Evolutionary conservation across 306 rosid genomes (phyloP), one percentile per base, ranked within the genome.

Genomic region (Pterocarpus santalinus): DNA sequence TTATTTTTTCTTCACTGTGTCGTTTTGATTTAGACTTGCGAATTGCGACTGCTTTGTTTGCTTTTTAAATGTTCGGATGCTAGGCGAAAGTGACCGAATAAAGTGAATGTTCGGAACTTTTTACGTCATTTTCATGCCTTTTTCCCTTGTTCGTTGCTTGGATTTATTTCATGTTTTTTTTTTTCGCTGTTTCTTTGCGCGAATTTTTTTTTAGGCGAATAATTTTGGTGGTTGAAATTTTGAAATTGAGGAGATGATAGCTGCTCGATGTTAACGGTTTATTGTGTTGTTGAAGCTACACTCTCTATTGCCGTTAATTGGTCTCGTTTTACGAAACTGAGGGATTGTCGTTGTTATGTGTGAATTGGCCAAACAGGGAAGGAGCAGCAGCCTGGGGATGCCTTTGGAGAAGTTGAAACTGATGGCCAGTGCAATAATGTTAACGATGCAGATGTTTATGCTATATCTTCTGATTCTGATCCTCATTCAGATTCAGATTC

Each of bases 311-410:
- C 16, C 9, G 46, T 36, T 38, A 65, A 38, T 7, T 10, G 67
- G 49, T 6, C n/a, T n/a, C 28, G 36, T 56, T 64, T 49, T 17
- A 47, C 30, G 3, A 65, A 22, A 43, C 36, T 43, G 36, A 68
- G 15, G 52, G 14, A 8, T 66, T 66, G 43, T 16, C 30, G 58
- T 78, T 69, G 46, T 65, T 38, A 17, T 79, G 63, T 52, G 57
- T 74, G 36, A 61, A 69, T 74, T 43, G 56, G 62, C 3, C 4
- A 68, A 72, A 15, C 69, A 68, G 81, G 36, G 22, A 84, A 75
- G 68, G 78, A 77, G 69, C 56, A 84, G 69, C 74, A 61, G 58
- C 73, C 78, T 14, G 35, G 3, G 63, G 81, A 75, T 68, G 65
- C 51, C 4, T 9, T 9, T 34, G 69, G 0, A 35, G 68, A 74